Evolutionary conservation across 352 stramenopile species (phyloP).

Genomic region (Blastocystis sp.): DNA sequence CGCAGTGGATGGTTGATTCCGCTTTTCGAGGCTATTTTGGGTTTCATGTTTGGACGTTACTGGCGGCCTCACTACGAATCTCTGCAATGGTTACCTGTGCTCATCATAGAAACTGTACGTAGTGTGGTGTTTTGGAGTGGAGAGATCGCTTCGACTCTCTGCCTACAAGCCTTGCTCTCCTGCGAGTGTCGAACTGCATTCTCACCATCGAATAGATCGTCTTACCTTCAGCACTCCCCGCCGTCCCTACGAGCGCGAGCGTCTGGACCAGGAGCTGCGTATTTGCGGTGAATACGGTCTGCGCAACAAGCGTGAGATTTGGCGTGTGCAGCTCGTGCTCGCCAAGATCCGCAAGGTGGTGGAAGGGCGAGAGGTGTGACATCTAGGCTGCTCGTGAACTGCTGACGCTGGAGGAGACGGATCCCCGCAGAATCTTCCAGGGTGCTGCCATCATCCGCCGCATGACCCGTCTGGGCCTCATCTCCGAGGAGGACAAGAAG

Average conservation of each 20-base stretch:
- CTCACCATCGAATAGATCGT: neutral
- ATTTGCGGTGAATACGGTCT: too few relatives aligned
- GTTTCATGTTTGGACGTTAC: neutral
- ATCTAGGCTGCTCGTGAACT: too few relatives aligned
- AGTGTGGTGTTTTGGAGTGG: neutral
- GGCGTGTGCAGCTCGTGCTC: too few relatives aligned
- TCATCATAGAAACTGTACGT: slow-evolving; percentile 18
- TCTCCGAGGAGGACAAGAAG: slow-evolving; percentile 93
- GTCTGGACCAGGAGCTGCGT: too few relatives aligned
- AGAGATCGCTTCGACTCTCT: neutral
- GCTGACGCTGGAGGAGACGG: too few relatives aligned
- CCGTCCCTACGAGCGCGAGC: slow-evolving; percentile 86
- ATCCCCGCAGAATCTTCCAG: slow-evolving; percentile 86
- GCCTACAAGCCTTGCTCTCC: neutral
- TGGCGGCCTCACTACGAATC: neutral
- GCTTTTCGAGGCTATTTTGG: neutral
- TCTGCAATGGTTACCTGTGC: slow-evolving; percentile 46
- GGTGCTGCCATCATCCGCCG: slow-evolving; percentile 91
- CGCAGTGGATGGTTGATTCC: neutral
- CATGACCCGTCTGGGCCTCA: slow-evolving; percentile 91
- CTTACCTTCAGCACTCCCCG: slow-evolving; percentile 71
- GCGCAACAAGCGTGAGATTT: too few relatives aligned
- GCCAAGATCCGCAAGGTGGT: too few relatives aligned
- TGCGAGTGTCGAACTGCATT: neutral
- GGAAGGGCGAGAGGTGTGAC: too few relatives aligned